Conservation (phyloP, 371 early-diverging fungal genomes). For the Mortierella sp. region DNA sequence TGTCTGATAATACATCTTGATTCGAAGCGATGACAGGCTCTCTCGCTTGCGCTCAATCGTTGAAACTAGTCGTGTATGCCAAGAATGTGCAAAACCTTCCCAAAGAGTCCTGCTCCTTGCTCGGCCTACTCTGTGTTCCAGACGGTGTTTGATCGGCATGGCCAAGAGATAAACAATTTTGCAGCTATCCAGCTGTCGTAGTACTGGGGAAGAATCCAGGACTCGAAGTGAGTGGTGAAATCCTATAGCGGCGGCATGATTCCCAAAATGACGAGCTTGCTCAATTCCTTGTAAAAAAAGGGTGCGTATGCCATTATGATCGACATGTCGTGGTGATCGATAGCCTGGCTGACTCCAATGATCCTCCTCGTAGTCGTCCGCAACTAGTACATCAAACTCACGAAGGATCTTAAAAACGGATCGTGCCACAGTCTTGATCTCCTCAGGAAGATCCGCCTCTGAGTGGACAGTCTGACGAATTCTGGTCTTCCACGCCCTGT, state of each 20-base stretch:
- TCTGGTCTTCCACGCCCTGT: constrained; percentile 42
- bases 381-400: constrained; percentile 44
- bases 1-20: constrained; percentile 57
- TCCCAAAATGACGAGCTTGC: constrained; percentile 46
- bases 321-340: background rate
- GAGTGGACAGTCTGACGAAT: constrained; percentile 48
- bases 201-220: constrained; percentile 29
- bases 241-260: constrained; percentile 50
- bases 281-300: constrained; percentile 50
- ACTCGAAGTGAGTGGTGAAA: constrained; percentile 54
- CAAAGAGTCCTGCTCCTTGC: constrained; percentile 43
- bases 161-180: constrained; percentile 52
- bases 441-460: constrained; percentile 52
- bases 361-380: background rate
- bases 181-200: constrained; percentile 43
- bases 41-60: constrained; percentile 45
- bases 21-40: constrained; percentile 42
- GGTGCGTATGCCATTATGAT: constrained; percentile 25
- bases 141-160: constrained; percentile 50
- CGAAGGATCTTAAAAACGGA: constrained; percentile 53
- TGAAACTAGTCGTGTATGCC: constrained; percentile 43
- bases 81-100: constrained; percentile 53
- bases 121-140: constrained; percentile 38
- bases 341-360: constrained; percentile 1
- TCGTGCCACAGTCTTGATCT: constrained; percentile 44